phyloP scores from a whole-genome alignment of 495 filamentous ascomycete genomes.

The Annulohypoxylon bovei region DNA sequence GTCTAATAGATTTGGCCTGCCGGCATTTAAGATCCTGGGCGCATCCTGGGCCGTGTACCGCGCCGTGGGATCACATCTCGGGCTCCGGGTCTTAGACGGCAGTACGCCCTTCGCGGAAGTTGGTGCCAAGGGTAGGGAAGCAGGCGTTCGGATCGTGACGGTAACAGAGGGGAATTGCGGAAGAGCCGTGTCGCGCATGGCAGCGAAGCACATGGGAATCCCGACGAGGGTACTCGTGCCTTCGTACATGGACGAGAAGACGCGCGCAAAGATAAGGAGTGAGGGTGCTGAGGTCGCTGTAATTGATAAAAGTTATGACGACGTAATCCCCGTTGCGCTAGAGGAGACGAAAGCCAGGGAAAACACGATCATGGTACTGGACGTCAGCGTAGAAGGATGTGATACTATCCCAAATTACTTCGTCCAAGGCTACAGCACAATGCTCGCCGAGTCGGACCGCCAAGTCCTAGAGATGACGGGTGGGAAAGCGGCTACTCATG shows the following conservation, averaged over 20 bases:
- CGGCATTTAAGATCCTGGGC: constrained; percentile 79
- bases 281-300: constrained; percentile 66
- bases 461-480: constrained; percentile 53
- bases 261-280: constrained; percentile 58
- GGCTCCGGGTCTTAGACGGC: constrained; percentile 48
- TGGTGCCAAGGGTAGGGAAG: constrained; percentile 43
- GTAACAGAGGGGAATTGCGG: constrained; percentile 78
- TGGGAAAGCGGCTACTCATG: constrained; percentile 49
- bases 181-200: constrained; percentile 71
- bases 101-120: constrained; percentile 49
- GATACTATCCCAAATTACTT: constrained; percentile 71
- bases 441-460: constrained; percentile 69
- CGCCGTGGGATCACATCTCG: constrained; percentile 57
- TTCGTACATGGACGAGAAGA: constrained; percentile 60
- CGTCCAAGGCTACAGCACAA: constrained; percentile 74
- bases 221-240: constrained; percentile 66
- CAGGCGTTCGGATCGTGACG: constrained; percentile 55
- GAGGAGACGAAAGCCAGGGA: constrained; percentile 46
- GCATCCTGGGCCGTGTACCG: constrained; percentile 73
- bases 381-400: constrained; percentile 69
- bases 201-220: constrained; percentile 58
- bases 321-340: constrained; percentile 58
- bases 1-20: constrained; percentile 65
- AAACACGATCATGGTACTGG: constrained; percentile 66
- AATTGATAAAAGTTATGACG: constrained; percentile 67